Evolutionary conservation across 345 rosid species (phyloP).

Genomic region (Acer yangbiense): DNA sequence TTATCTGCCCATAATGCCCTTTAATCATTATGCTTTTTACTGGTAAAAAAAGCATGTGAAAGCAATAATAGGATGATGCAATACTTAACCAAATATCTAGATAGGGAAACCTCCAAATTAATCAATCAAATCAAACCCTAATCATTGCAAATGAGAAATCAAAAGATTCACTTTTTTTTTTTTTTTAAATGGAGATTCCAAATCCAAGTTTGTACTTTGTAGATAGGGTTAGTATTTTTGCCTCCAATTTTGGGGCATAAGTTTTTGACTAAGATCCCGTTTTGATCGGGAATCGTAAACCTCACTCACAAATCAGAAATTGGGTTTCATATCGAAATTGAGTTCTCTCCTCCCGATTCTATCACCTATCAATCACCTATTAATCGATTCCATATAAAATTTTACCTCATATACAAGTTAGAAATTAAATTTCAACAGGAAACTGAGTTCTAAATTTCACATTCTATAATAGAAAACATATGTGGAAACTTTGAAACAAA

Average conservation of each 20-base stretch:
- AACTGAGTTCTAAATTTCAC: no score
- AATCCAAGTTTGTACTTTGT: not conserved
- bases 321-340: no score
- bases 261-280: not conserved
- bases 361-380: no score
- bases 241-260: slow-evolving; percentile 6
- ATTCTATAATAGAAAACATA: no score
- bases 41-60: not conserved
- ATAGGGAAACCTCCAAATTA: not conserved
- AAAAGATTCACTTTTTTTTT: slow-evolving; percentile 6
- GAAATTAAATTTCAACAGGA: no score
- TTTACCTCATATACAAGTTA: no score
- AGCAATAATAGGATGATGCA: slow-evolving; percentile 18
- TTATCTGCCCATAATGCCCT: slow-evolving; percentile 28
- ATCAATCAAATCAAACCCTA: slow-evolving; percentile 13
- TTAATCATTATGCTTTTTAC: slow-evolving; percentile 26
- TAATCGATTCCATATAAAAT: no score
- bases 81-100: slow-evolving; percentile 7
- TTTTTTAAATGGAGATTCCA: slow-evolving; percentile 1
- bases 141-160: slow-evolving; percentile 3
- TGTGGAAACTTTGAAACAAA: no score
- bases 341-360: no score
- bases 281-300: no score
- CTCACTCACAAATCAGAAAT: no score
- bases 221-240: not conserved